Base-by-base conservation (phyloP, 2,329 filamentous ascomycete species). In the Cladophialophora psammophila region DNA sequence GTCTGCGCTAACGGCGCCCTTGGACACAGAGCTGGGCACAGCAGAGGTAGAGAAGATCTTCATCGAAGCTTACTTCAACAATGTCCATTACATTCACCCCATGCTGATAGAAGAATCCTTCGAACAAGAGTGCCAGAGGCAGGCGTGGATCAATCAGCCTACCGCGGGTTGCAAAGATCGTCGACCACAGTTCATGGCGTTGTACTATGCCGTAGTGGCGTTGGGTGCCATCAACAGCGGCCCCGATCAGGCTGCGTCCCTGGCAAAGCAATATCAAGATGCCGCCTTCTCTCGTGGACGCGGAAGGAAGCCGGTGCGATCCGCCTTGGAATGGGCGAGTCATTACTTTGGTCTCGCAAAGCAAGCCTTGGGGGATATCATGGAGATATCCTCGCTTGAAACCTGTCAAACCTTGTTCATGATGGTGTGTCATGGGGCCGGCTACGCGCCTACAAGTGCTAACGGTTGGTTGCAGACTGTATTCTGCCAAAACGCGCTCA, bases 401-500 rank as follows among this genome's bases (percentile, higher is more conserved):
- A 75, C 69, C 59, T 70, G 61, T 12, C 74, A 76, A 55, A 70
- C 74, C 48, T 66, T 76, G 15, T 68, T 75, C 13, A 63, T 76
- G 3, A 67, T 76, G 71, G 72, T 57, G 31, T 20, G 52, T 31
- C 31, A n/a, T 12, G n/a, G 3, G 10, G 13, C n/a, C 32, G 34
- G 54, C 15, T 32, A 36, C 10, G 6, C 5, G 20, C 8, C 7
- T 34, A 8, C 18, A 26, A 15, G 18, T 55, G 18, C 52, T 55
- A 34, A 55, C 31, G 7, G 31, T 34, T 34, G 31, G 12, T 2
- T 15, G 36, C 5, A 57, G 54, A 36, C 71, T 35, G 67, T 77
- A 10, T 78, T 75, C 57, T 77, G 74, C 50, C 76, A 78, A 61
- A 75, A 78, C 61, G 75, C 76, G 5, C 53, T 78, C 26, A 75